A percentile compares a stretch with the other conserved stretches of the same genome.
Conservation (phyloP, 768 basidiomycete species). For the Astraeus odoratus region DNA sequence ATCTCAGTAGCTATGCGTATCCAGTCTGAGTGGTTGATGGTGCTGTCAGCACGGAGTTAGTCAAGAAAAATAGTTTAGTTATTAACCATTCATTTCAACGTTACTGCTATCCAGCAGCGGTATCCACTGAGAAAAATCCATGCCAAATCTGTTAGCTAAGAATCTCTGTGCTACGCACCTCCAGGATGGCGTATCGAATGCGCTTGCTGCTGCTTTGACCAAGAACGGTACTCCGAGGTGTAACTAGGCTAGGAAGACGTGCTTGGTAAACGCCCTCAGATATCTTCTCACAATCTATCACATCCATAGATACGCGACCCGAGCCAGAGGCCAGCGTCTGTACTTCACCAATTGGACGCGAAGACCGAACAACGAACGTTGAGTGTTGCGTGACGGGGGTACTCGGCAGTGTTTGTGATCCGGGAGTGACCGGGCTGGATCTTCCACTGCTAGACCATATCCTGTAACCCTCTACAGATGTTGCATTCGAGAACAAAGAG, state of each 20-base stretch:
- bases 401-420: conserved; percentile 8
- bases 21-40: conserved; percentile 60
- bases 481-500: conserved; percentile 76
- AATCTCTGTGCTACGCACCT: conserved; percentile 41
- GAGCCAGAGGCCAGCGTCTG: conserved; percentile 28
- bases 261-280: conserved; percentile 66
- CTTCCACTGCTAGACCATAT: conserved; percentile 67
- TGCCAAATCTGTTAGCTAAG: neutral
- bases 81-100: conserved; percentile 67
- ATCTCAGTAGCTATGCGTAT: conserved; percentile 87
- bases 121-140: conserved; percentile 54
- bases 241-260: conserved; percentile 67
- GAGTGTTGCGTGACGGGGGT: conserved; percentile 20
- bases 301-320: conserved; percentile 21
- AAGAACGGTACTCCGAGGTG: conserved; percentile 60
- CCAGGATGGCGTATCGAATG: conserved; percentile 79
- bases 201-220: conserved; percentile 59
- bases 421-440: conserved; percentile 36
- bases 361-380: conserved; percentile 58
- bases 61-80: conserved; percentile 3
- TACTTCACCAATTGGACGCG: conserved; percentile 53
- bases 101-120: conserved; percentile 86
- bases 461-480: conserved; percentile 72
- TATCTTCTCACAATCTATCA: conserved; percentile 37
- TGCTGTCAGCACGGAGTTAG: conserved; percentile 2